phyloP scores from a whole-genome alignment of 495 filamentous ascomycete genomes.

The Xylaria cubensis region DNA sequence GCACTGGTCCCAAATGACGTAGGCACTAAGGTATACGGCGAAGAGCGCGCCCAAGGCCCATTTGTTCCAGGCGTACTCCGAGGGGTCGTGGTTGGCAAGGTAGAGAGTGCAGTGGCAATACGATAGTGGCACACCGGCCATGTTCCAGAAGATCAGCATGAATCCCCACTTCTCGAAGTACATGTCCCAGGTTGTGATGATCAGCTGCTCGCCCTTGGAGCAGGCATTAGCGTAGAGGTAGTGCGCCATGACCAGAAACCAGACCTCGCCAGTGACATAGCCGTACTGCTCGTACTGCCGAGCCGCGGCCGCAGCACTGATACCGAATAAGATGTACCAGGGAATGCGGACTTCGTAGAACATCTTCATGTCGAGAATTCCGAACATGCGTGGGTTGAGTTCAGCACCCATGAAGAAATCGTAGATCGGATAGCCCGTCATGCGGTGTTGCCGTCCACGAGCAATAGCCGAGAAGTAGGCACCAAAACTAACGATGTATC shows the following conservation, averaged over 20 bases:
- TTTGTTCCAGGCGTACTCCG: constrained; percentile 80
- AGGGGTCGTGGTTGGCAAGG: constrained; percentile 85
- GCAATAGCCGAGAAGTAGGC: constrained; percentile 84
- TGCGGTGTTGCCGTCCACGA: constrained; percentile 84
- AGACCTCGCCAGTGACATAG: constrained; percentile 88
- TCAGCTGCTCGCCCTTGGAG: constrained; percentile 94
- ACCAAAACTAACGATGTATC: constrained; percentile 76
- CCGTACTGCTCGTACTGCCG: constrained; percentile 90
- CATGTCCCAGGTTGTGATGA: constrained; percentile 97
- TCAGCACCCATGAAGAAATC: constrained; percentile 99
- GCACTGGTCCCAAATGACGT: constrained; percentile 90
- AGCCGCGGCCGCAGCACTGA: constrained; percentile 77
- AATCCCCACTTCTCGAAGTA: constrained; percentile 99
- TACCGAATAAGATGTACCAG: constrained; percentile 91
- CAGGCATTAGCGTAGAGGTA: constrained; percentile 97
- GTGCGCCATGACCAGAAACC: constrained; percentile 90
- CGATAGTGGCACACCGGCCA: constrained; percentile 91
- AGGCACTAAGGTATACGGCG: constrained; percentile 79
- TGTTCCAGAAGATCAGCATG: constrained; percentile 99
- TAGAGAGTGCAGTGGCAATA: constrained; percentile 98
- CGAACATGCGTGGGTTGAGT: constrained; percentile 94
- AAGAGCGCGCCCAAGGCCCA: constrained; percentile 70
- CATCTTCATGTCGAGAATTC: constrained; percentile 97
- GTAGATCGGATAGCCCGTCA: constrained; percentile 91
- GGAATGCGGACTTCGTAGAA: constrained; percentile 98